Evolutionary conservation across 2,329 filamentous ascomycete species (phyloP).

Genomic region (Xylariaceae sp.): DNA sequence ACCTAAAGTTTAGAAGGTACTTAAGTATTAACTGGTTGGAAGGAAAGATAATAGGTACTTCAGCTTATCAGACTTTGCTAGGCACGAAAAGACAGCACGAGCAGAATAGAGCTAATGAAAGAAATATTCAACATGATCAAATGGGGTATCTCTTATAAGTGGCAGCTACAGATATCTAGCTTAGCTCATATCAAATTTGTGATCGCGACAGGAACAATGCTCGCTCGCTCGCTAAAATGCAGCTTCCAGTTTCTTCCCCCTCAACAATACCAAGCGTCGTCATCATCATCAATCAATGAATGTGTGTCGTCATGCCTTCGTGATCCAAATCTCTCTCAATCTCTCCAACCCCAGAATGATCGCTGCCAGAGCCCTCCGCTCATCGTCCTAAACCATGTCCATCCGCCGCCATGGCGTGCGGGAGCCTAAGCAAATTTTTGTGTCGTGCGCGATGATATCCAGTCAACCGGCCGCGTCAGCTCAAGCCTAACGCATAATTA

Average conservation of each 20-base stretch:
- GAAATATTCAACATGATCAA: no score
- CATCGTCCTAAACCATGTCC: neutral
- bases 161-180: neutral
- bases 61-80: no score
- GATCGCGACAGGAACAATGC: neutral
- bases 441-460: neutral
- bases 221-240: neutral
- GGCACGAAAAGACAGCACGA: no score
- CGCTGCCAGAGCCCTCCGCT: neutral
- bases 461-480: neutral
- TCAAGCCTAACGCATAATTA: neutral
- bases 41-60: no score
- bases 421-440: no score
- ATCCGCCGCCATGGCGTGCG: neutral
- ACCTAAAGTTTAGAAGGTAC: no score
- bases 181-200: neutral
- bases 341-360: neutral
- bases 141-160: neutral
- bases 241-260: neutral
- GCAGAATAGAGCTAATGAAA: no score
- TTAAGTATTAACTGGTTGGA: no score
- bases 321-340: neutral
- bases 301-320: neutral
- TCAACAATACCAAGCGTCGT: neutral
- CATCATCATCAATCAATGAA: neutral